Conservation (phyloP, 2,329 filamentous ascomycete genomes). For the Fusarium veterinarium region DNA sequence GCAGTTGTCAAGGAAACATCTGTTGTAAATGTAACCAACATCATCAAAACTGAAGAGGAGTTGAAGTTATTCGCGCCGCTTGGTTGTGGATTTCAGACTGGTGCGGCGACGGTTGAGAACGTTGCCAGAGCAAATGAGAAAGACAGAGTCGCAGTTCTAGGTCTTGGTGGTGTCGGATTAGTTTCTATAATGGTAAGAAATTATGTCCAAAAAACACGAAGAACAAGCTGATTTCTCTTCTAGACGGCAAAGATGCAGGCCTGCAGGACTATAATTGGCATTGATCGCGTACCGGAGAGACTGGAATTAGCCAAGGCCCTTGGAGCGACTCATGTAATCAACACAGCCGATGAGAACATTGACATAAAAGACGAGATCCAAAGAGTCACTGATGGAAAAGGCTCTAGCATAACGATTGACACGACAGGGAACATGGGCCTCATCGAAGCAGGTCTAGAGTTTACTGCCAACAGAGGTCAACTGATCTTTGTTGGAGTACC, state of each 20-base stretch:
- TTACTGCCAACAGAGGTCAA: conserved; percentile 1
- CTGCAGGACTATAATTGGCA: neutral
- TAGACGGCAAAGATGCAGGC: neutral
- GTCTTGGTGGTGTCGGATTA: conserved; percentile 4
- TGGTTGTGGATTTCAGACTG: conserved; percentile 1
- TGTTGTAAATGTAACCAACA: neutral
- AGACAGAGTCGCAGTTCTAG: neutral
- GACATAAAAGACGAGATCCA: neutral
- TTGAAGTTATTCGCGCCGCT: neutral
- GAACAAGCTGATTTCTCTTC: neutral
- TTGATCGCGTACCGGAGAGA: neutral
- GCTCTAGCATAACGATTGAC: neutral
- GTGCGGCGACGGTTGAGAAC: neutral
- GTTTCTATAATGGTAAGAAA: neutral
- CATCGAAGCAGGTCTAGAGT: neutral
- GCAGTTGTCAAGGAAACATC: conserved; percentile 1
- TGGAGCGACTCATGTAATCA: neutral
- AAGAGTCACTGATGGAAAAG: neutral
- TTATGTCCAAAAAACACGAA: accelerated
- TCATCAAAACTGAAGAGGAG: neutral
- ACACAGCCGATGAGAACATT: neutral
- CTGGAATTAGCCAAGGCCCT: neutral
- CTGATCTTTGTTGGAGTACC: conserved; percentile 1
- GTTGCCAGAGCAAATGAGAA: neutral
- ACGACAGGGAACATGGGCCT: neutral